These are phyloP conservation scores for Aspergillus conjunctus DNA, from an alignment of 495 filamentous ascomycete species.

Conservation along the genomic window DNA sequence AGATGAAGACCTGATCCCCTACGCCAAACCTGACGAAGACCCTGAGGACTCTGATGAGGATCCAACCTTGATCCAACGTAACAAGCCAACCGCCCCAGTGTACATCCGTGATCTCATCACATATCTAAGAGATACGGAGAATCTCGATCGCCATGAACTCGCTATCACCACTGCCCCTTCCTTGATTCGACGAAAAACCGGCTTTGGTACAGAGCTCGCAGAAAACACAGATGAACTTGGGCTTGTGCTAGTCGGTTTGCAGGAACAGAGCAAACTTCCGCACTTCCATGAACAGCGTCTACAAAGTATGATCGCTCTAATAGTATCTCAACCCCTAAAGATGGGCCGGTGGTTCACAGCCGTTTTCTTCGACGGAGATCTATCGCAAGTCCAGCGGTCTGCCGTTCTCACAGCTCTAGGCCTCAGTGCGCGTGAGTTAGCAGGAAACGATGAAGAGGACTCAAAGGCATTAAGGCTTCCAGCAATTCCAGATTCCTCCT, in stretches of 20 bases:
- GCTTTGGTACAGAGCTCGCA: conserved; percentile 82
- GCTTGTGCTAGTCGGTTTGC: conserved; percentile 70
- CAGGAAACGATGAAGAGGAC: conserved; percentile 72
- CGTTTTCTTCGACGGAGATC: conserved; percentile 88
- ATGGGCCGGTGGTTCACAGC: conserved; percentile 84
- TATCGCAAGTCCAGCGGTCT: conserved; percentile 80
- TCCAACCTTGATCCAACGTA: conserved; percentile 76
- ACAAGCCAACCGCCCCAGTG: conserved; percentile 84
- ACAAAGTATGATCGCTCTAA: conserved; percentile 81
- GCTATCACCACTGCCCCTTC: conserved; percentile 73
- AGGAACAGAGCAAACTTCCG: conserved; percentile 64
- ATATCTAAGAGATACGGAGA: conserved; percentile 78
- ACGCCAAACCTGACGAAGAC: conserved; percentile 92
- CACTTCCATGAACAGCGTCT: conserved; percentile 73
- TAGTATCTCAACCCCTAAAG: conserved; percentile 71
- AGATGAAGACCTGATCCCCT: conserved; percentile 76
- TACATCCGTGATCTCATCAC: conserved; percentile 84
- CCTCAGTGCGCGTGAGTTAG: conserved; percentile 82
- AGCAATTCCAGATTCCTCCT: conserved; percentile 48
- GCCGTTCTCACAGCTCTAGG: conserved; percentile 80
- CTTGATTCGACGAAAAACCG: conserved; percentile 84
- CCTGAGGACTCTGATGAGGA: conserved; percentile 90
- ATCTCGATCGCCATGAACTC: conserved; percentile 79
- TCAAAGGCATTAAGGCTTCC: conserved; percentile 43
- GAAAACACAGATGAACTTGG: conserved; percentile 84